phyloP scores from a whole-genome alignment of 805 yeast genomes.

The Scheffersomyces stipitis region DNA sequence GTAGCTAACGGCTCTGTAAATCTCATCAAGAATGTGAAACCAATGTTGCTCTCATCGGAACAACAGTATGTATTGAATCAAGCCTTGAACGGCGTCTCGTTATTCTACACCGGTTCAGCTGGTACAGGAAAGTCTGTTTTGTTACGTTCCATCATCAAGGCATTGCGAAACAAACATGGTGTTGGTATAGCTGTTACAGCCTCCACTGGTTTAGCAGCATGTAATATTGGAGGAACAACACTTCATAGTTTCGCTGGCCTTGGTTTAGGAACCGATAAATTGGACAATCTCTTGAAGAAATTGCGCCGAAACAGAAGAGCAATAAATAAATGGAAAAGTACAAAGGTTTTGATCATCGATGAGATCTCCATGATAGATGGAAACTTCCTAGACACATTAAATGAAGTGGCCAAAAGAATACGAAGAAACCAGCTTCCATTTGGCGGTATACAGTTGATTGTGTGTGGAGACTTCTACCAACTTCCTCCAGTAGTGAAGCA shows the following conservation, averaged over 20 bases:
- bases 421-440: conserved; percentile 54
- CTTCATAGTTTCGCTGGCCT: conserved; percentile 76
- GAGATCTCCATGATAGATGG: conserved; percentile 84
- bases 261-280: conserved; percentile 64
- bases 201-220: conserved; percentile 82
- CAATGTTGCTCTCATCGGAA: conserved; percentile 47
- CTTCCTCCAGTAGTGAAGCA: conserved; percentile 66
- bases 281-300: conserved; percentile 46
- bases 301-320: conserved; percentile 54
- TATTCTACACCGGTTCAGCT: conserved; percentile 96
- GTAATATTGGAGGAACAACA: conserved; percentile 78
- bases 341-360: conserved; percentile 67
- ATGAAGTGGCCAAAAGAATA: conserved; percentile 55
- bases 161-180: conserved; percentile 46
- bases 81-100: conserved; percentile 61
- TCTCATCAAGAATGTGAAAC: conserved; percentile 29
- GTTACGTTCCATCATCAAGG: conserved; percentile 60
- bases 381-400: conserved; percentile 59
- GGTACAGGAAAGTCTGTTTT: conserved; percentile 97
- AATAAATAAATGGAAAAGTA: conserved; percentile 51
- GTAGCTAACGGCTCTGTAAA: conserved; percentile 1
- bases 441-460: conserved; percentile 77
- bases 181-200: conserved; percentile 71
- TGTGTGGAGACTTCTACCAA: conserved; percentile 82
- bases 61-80: conserved; percentile 65